These are phyloP conservation scores for Vigna reflexopilosa DNA, from an alignment of 306 rosid genomes.

Conservation along the genomic window DNA sequence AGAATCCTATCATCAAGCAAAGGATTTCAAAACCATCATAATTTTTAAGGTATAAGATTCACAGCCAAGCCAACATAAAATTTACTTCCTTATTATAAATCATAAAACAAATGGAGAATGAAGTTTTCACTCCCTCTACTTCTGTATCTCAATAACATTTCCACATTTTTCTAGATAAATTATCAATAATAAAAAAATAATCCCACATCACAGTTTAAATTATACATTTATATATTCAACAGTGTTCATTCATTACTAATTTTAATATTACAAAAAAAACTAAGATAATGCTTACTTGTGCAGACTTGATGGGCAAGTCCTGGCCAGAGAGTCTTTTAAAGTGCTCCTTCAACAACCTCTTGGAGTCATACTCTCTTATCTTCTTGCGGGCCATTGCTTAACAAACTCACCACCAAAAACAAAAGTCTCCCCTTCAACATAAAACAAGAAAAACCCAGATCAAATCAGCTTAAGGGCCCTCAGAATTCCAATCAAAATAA, in stretches of 20 bases:
- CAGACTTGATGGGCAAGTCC: slow-evolving; percentile 80
- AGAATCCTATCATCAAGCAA: neutral
- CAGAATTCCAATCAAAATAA: slow-evolving; percentile 41
- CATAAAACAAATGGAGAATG: neutral
- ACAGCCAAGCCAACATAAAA: slow-evolving; percentile 22
- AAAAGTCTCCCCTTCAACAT: neutral
- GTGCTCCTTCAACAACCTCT: slow-evolving; percentile 94
- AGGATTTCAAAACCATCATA: slow-evolving; percentile 17
- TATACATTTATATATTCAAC: neutral
- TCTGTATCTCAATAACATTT: neutral
- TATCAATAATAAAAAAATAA: neutral
- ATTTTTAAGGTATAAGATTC: neutral
- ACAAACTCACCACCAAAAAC: slow-evolving; percentile 1
- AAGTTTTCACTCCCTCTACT: neutral
- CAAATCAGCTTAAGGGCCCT: slow-evolving; percentile 38
- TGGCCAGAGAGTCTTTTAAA: slow-evolving; percentile 78
- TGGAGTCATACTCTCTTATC: slow-evolving; percentile 96
- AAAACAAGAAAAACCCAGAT: slow-evolving; percentile 41
- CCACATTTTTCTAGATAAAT: neutral
- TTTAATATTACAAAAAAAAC: neutral
- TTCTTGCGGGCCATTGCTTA: slow-evolving; percentile 95
- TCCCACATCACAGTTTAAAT: neutral
- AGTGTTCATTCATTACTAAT: neutral
- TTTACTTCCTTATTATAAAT: neutral
- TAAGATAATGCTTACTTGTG: slow-evolving; percentile 60